phyloP scores from a whole-genome alignment of 116 monocot genomes.

The Trichopus zeylanicus region DNA sequence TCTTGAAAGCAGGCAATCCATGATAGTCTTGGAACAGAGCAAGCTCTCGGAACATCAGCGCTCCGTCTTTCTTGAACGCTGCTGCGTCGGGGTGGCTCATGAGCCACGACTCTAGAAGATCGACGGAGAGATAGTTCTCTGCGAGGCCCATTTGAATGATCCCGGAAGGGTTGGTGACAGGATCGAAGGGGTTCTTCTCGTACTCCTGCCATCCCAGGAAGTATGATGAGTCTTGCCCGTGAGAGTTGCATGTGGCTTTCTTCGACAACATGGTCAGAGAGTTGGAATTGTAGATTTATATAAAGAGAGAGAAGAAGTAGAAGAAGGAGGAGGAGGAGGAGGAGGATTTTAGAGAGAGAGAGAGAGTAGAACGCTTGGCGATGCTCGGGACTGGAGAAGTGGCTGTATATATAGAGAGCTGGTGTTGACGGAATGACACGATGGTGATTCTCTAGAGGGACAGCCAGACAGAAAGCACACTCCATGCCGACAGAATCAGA shows the following conservation, averaged over 20 bases:
- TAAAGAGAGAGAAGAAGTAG: neutral
- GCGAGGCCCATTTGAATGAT: slow-evolving; percentile 96
- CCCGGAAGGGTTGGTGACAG: slow-evolving; percentile 41
- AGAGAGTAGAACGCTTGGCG: slow-evolving; percentile 3
- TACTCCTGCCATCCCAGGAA: slow-evolving; percentile 86
- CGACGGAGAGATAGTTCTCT: slow-evolving; percentile 92
- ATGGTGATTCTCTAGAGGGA: neutral
- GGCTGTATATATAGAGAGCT: neutral
- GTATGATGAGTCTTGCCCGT: slow-evolving; percentile 82
- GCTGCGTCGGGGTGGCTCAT: slow-evolving; percentile 43
- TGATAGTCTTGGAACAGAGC: slow-evolving; percentile 96
- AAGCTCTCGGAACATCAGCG: slow-evolving; percentile 54
- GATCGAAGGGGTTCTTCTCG: slow-evolving; percentile 71
- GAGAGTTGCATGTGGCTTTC: slow-evolving; percentile 48
- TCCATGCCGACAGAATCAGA: too few species aligned
- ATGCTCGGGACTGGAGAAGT: neutral
- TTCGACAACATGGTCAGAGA: slow-evolving; percentile 22
- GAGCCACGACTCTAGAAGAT: slow-evolving; percentile 76
- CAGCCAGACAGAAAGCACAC: slow-evolving; percentile 6
- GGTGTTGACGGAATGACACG: neutral
- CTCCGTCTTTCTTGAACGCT: slow-evolving; percentile 29
- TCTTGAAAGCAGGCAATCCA: slow-evolving; percentile 76
- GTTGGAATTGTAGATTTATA: neutral
- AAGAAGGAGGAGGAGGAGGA: neutral
- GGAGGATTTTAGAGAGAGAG: neutral